A percentile compares a stretch with the other conserved stretches of the same genome.
phyloP scores from a whole-genome alignment of 441 rosid genomes.

The Arabidopsis lyrata region DNA sequence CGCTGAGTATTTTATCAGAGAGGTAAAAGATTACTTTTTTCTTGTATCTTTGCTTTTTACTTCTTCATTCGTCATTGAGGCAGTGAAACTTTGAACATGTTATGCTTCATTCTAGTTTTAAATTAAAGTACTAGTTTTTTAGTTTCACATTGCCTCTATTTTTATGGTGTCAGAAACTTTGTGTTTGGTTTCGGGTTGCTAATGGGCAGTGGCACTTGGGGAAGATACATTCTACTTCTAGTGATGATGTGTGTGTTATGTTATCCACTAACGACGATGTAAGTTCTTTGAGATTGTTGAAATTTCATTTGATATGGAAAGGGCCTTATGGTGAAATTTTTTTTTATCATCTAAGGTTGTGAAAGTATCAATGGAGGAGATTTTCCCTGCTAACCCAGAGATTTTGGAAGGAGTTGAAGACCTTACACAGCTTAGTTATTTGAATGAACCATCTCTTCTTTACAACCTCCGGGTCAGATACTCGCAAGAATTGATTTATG shows the following conservation, averaged over 20 bases:
- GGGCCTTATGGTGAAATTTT: conserved; percentile 21
- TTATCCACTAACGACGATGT: conserved; percentile 62
- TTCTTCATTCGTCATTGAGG: conserved; percentile 1
- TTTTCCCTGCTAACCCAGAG: conserved; percentile 95
- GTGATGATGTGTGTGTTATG: conserved; percentile 63
- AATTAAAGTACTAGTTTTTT: neutral
- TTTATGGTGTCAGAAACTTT: conserved; percentile 60
- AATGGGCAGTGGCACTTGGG: conserved; percentile 82
- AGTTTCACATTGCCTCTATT: conserved; percentile 13
- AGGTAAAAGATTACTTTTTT: conserved; percentile 52
- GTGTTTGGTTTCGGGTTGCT: conserved; percentile 76
- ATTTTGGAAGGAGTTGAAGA: conserved; percentile 87
- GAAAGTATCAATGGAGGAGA: conserved; percentile 66
- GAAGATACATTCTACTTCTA: conserved; percentile 72
- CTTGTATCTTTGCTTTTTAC: neutral
- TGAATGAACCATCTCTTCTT: conserved; percentile 94
- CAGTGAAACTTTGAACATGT: neutral
- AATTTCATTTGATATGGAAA: conserved; percentile 11
- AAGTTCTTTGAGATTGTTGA: conserved; percentile 44
- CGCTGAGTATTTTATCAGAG: conserved; percentile 75
- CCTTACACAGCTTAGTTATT: conserved; percentile 90
- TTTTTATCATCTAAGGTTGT: conserved; percentile 58
- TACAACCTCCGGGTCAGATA: conserved; percentile 79
- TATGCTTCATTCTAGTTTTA: neutral
- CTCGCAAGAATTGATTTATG: conserved; percentile 78